A percentile compares a stretch with the other conserved stretches of the same genome.
Evolutionary conservation across 257 asterid species (phyloP).

Genomic region (Solanum medicagineum): DNA sequence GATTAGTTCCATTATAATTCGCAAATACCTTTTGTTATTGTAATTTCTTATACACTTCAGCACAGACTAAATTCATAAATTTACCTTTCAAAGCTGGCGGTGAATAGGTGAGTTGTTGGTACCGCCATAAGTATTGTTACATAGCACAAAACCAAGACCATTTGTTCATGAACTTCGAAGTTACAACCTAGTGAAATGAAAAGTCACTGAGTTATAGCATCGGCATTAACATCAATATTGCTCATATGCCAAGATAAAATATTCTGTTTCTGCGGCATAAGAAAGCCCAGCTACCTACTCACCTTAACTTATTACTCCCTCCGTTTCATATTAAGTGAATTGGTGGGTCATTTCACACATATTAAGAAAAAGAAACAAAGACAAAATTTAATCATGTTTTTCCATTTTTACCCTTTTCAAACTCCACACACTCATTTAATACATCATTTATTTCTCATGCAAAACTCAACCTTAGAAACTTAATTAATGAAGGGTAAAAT

Average conservation of each 20-base stretch:
- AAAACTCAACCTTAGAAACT: too few species aligned
- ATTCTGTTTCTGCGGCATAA: neutral
- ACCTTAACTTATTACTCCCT: neutral
- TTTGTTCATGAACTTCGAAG: neutral
- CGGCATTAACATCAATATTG: neutral
- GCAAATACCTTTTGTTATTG: too few species aligned
- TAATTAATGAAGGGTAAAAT: too few species aligned
- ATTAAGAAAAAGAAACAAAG: too few species aligned
- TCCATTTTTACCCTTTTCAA: too few species aligned
- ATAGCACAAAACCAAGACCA: slow-evolving; percentile 13
- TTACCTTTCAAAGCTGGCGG: slow-evolving; percentile 51
- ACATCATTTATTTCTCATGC: too few species aligned
- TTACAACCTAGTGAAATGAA: neutral
- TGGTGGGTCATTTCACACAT: too few species aligned
- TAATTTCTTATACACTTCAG: neutral
- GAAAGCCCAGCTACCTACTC: neutral
- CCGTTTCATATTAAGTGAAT: too few species aligned
- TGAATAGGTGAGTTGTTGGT: slow-evolving; percentile 20
- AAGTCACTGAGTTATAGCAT: neutral
- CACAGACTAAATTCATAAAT: neutral
- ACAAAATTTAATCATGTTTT: too few species aligned
- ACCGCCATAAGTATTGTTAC: slow-evolving; percentile 8
- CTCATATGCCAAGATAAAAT: neutral
- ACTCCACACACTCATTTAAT: too few species aligned
- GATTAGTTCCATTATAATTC: too few species aligned